Conservation (phyloP, 768 basidiomycete species). For the Cyclocybe aegerita region DNA sequence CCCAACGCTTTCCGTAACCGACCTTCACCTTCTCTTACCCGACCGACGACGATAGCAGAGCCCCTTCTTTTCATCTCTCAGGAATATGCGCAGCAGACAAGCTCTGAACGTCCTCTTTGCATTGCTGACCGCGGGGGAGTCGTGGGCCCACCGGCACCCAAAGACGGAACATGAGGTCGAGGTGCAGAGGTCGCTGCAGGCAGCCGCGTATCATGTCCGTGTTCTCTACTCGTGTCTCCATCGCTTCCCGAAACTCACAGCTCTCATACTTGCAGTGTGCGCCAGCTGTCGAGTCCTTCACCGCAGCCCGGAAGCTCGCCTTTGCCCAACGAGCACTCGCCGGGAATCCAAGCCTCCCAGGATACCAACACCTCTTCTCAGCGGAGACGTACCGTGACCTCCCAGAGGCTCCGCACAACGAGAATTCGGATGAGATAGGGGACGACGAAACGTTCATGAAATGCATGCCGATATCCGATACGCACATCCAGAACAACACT, state of each 20-base stretch:
- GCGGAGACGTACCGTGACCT: slow-evolving; percentile 34
- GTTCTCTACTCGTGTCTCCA: not conserved
- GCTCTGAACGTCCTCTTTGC: slow-evolving; percentile 12
- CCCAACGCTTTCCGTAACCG: not conserved
- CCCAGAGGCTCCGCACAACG: slow-evolving; percentile 15
- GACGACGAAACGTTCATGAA: slow-evolving; percentile 37
- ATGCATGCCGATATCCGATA: slow-evolving; percentile 45
- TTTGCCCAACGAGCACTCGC: slow-evolving; percentile 41
- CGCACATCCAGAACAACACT: slow-evolving; percentile 52
- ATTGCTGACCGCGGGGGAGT: slow-evolving; percentile 19
- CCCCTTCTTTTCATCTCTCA: not conserved
- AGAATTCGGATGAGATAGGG: slow-evolving; percentile 14
- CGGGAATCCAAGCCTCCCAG: slow-evolving; percentile 16
- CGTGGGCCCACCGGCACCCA: slow-evolving; percentile 41
- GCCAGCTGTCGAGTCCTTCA: slow-evolving; percentile 50
- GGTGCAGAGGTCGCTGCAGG: slow-evolving; percentile 46
- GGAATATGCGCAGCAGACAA: slow-evolving; percentile 9
- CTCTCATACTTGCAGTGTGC: slow-evolving; percentile 39
- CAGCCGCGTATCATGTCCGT: slow-evolving; percentile 52
- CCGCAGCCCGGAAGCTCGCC: slow-evolving; percentile 45
- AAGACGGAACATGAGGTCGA: slow-evolving; percentile 45
- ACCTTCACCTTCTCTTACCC: not conserved
- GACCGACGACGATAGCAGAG: not conserved
- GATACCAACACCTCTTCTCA: slow-evolving; percentile 39
- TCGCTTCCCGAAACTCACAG: not conserved